Base-by-base conservation (phyloP, 441 rosid species). In the Capsella rubella region DNA sequence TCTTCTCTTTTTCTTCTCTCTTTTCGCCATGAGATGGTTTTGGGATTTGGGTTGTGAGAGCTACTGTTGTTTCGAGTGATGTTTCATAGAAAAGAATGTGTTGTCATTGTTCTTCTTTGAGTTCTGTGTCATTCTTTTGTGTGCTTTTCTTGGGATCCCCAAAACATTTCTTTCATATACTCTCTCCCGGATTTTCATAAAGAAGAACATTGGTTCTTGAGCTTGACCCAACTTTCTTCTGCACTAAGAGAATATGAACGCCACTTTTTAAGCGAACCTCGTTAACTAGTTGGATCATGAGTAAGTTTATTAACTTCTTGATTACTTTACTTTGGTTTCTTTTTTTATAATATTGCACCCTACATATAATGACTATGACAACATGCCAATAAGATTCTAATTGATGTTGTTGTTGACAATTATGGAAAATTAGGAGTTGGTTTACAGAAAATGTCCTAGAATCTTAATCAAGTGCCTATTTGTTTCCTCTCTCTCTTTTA, bases 131-230 rank as follows among this genome's bases (percentile, higher is more conserved):
- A 75, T 63, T 55, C 75, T 75, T 74, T 74, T 56, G 40, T 75
- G 57, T 54, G 27, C 35, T 54, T 55, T 55, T 77, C 65, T 64
- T 69, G 39, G 77, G 80, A 77, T 77, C 80, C 57, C 29, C 77
- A 72, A 62, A 52, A 59, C 68, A 77, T 77, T 40, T 77, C 66
- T 71, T 70, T 69, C 71, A 58, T 58, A 46, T 45, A 52, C n/a
- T 29, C 50, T 29, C 50, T 57, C 56, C 18, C 57, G 4, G 59
- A 64, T 77, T 77, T 76, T 65, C 68, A 60, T 70, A 67, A 54
- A 72, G 71, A 34, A 35, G 71, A 34, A 35, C 71, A 70, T 78
- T 67, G 67, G 81, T 68, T 42, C 37, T 68, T 69, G 67, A 63
- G 73, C 73, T 77, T 72, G 69, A 43, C 69, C 32, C 56, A 51